Percentiles rank a stretch among this genome's conserved stretches.
Evolutionary conservation across 2,329 filamentous ascomycete genomes (phyloP).

Genomic region (Diplodia scrobiculata): DNA sequence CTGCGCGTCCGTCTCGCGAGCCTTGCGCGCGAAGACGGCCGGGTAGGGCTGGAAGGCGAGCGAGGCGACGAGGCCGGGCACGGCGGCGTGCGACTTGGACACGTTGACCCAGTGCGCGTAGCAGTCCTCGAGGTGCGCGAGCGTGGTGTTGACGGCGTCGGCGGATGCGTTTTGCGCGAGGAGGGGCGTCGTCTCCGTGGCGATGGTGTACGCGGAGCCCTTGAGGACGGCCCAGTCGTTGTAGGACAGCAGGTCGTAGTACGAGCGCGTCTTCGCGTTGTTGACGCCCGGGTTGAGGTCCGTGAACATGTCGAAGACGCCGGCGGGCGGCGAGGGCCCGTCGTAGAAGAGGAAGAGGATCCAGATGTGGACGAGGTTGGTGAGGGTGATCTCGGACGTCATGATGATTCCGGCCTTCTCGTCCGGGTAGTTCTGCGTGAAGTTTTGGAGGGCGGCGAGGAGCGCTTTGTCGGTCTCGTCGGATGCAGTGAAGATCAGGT

Average conservation of each 20-base stretch:
- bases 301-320: conserved; percentile 61
- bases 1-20: conserved; percentile 27
- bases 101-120: conserved; percentile 39
- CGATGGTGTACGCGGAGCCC: conserved; percentile 41
- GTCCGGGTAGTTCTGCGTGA: conserved; percentile 61
- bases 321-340: conserved; percentile 57
- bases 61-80: conserved; percentile 40
- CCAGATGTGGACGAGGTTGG: conserved; percentile 56
- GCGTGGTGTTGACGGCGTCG: conserved; percentile 32
- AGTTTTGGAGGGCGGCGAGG: conserved; percentile 56
- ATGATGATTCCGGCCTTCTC: conserved; percentile 63
- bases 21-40: conserved; percentile 36
- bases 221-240: conserved; percentile 50
- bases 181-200: conserved; percentile 41
- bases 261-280: conserved; percentile 52
- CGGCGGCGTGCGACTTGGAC: conserved; percentile 34
- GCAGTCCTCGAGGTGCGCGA: conserved; percentile 8
- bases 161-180: conserved; percentile 22
- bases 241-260: conserved; percentile 50
- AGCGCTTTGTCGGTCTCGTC: conserved; percentile 46
- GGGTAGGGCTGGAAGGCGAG: conserved; percentile 44
- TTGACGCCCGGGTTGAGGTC: conserved; percentile 50
- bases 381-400: conserved; percentile 54
- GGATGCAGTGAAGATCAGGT: conserved; percentile 45
- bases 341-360: conserved; percentile 66